Percentiles rank a stretch among this genome's conserved stretches.
Evolutionary conservation across 2,329 filamentous ascomycete species (phyloP).

Genomic region (Fusarium sp.): DNA sequence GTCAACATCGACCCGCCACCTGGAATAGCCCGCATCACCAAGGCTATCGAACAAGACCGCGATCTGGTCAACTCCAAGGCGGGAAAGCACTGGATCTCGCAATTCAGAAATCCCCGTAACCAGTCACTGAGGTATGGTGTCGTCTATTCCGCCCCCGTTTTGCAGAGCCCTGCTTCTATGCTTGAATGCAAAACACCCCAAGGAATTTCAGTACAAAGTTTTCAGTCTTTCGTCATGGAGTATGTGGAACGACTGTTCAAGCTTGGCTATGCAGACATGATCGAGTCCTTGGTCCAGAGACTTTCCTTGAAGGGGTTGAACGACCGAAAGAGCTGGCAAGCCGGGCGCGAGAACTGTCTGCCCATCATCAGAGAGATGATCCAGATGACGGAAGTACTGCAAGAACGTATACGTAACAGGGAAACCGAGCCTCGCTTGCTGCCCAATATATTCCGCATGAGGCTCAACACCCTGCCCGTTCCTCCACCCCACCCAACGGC

Average conservation of each 20-base stretch:
- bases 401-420: background rate
- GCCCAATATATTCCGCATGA: slow-evolving; percentile 30
- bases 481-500: slow-evolving; percentile 7
- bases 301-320: slow-evolving; percentile 3
- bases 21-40: slow-evolving; percentile 37
- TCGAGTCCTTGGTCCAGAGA: background rate
- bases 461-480: slow-evolving; percentile 22
- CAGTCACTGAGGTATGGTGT: slow-evolving; percentile 8
- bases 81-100: slow-evolving; percentile 46
- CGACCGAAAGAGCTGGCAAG: slow-evolving; percentile 19
- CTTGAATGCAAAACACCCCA: slow-evolving; percentile 10
- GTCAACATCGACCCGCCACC: slow-evolving; percentile 39
- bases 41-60: slow-evolving; percentile 34
- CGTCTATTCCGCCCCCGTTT: background rate
- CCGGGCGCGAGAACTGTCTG: slow-evolving; percentile 35
- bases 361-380: slow-evolving; percentile 37
- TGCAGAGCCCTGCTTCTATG: slow-evolving; percentile 4
- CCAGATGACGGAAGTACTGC: slow-evolving; percentile 10
- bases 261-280: background rate
- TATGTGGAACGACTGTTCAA: slow-evolving; percentile 6
- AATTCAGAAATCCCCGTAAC: slow-evolving; percentile 24
- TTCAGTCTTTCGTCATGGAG: slow-evolving; percentile 19
- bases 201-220: slow-evolving; percentile 3
- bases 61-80: slow-evolving; percentile 43
- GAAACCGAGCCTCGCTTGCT: slow-evolving; percentile 2